phyloP scores from a whole-genome alignment of 352 stramenopile genomes.

The Elongisporangium undulatum region DNA sequence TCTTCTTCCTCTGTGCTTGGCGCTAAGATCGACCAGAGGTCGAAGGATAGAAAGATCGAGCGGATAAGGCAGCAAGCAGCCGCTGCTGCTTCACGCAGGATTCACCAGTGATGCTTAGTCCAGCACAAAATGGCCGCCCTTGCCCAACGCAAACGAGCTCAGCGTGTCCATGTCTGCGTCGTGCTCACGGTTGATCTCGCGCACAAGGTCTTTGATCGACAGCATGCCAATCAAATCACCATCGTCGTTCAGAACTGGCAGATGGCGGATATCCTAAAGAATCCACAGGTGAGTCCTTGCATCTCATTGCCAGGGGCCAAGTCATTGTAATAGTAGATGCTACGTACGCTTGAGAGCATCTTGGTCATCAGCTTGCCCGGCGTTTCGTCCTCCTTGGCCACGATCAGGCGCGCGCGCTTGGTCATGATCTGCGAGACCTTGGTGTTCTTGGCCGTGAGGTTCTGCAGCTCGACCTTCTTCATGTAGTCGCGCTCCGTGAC shows the following conservation, averaged over 20 bases:
- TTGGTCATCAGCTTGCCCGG: conserved; percentile 93
- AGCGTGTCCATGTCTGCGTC: conserved; percentile 79
- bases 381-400: conserved; percentile 82
- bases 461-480: conserved; percentile 94
- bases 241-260: conserved; percentile 92
- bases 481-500: conserved; percentile 95
- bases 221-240: conserved; percentile 91
- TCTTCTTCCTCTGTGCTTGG: not conserved
- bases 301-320: not conserved
- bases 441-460: conserved; percentile 81
- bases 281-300: not conserved
- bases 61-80: not conserved
- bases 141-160: conserved; percentile 70
- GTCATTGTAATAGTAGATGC: not conserved
- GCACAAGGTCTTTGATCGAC: conserved; percentile 93
- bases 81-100: not conserved
- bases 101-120: conserved; percentile 32
- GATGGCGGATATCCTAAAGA: conserved; percentile 88
- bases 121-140: conserved; percentile 78
- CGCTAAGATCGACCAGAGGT: not conserved
- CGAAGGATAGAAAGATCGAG: not conserved
- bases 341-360: conserved; percentile 91
- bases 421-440: conserved; percentile 94
- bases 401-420: conserved; percentile 87
- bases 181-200: conserved; percentile 79